Evolutionary conservation across 306 rosid genomes (phyloP), one percentile per base, ranked within the genome.

Genomic region (Luffa acutangula): DNA sequence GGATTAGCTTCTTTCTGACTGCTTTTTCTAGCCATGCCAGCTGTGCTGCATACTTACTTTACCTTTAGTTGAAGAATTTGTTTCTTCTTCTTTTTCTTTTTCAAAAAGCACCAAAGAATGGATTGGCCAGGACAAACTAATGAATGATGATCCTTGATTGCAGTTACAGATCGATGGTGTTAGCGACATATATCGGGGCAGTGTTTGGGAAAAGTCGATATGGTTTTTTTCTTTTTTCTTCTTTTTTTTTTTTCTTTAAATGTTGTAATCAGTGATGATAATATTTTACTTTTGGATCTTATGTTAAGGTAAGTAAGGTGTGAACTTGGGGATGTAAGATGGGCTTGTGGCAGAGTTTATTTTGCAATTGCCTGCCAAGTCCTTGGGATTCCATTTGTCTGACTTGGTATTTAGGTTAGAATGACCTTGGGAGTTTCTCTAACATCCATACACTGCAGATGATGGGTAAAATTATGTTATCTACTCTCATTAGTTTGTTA

Each of bases 401-500:
- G 89, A 88, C 89, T 83, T 80, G 84, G 81, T 81, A 77, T 81
- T 46, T 76, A 91, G 90, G 96, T 18, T 77, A 77, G 80, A 62
- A 65, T 87, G 81, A 87, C 85, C 81, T 21, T 82, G 81, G 87
- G 88, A 82, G 84, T 79, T 85, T 88, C 89, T 88, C 89, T 88
- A 87, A 87, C 92, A 76, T 82, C 83, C 86, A 83, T 88, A 83
- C 80, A 83, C 80, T 79, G 77, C 84, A 81, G 81, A 81, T 85
- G 81, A 80, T 81, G 85, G 89, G 89, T 80, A 83, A 79, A 84
- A 58, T 70, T 48, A 45, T 80, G 34, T 36, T 43, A 37, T 58
- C 53, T 76, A 25, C 82, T 78, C 54, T 78, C 9, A 43, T 41
- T 71, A 45, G 76, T 79, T 60, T 67, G 74, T 57, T 71, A 62